These are phyloP conservation scores for Claviceps cyperi DNA, from an alignment of 2,329 filamentous ascomycete genomes.

Conservation along the genomic window DNA sequence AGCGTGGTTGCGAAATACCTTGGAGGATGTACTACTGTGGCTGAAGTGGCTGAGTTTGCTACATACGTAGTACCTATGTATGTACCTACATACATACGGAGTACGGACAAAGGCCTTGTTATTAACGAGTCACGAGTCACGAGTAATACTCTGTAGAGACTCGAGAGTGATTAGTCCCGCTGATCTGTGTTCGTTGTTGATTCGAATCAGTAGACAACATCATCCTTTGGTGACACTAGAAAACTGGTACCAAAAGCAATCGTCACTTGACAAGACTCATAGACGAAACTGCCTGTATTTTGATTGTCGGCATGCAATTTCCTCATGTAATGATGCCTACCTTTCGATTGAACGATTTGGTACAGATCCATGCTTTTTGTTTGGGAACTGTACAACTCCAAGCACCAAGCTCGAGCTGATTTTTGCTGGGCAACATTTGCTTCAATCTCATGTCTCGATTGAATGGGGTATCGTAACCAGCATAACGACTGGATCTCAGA, in stretches of 20 bases:
- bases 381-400: background rate
- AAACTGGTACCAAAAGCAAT: background rate
- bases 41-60: background rate
- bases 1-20: constrained; percentile 3
- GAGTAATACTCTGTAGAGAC: too few species aligned
- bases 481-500: background rate
- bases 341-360: background rate
- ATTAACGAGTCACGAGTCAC: background rate
- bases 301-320: background rate
- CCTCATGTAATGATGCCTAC: background rate
- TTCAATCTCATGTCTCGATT: background rate
- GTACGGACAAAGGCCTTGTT: background rate
- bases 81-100: too few species aligned
- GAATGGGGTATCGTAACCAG: constrained; percentile 2
- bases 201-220: too few species aligned
- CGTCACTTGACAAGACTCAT: background rate
- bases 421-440: background rate
- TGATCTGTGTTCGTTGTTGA: too few species aligned
- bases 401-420: background rate
- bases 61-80: too few species aligned
- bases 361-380: background rate
- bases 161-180: too few species aligned
- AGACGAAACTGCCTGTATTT: background rate
- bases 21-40: background rate
- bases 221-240: background rate